Evolutionary conservation across 495 filamentous ascomycete species (phyloP).

Genomic region (Trichoderma gamsii): DNA sequence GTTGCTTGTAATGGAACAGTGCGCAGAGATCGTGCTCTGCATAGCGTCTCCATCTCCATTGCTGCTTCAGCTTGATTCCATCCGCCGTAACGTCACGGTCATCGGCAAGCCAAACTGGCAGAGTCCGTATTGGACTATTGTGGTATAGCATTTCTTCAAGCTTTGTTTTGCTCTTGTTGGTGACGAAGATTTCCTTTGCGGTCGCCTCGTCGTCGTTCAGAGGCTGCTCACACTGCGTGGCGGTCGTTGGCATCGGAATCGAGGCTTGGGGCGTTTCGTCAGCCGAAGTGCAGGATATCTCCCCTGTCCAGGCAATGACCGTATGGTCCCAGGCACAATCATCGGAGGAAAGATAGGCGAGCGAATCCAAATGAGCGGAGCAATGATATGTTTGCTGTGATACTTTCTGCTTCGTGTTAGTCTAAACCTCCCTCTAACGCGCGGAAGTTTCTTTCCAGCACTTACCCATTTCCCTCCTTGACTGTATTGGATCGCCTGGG

Average conservation of each 20-base stretch:
- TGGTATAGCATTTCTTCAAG: conserved; percentile 60
- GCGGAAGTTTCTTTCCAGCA: background rate
- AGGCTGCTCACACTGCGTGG: conserved; percentile 43
- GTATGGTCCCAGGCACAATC: conserved; percentile 76
- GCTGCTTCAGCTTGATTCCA: conserved; percentile 62
- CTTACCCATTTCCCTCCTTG: conserved; percentile 68
- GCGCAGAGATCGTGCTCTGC: conserved; percentile 85
- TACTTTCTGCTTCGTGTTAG: conserved; percentile 47
- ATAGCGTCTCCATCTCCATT: conserved; percentile 76
- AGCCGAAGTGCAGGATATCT: conserved; percentile 51
- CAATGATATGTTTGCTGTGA: conserved; percentile 64
- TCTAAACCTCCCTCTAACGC: background rate
- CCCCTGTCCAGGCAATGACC: conserved; percentile 86
- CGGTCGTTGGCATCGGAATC: conserved; percentile 35
- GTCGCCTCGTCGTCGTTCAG: conserved; percentile 62
- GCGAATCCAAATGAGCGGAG: conserved; percentile 81
- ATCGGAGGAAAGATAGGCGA: conserved; percentile 72
- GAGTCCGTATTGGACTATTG: conserved; percentile 55
- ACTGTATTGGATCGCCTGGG: conserved; percentile 62
- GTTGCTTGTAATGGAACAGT: conserved; percentile 90
- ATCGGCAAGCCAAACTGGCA: conserved; percentile 81
- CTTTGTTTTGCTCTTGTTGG: conserved; percentile 54
- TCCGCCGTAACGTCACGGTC: conserved; percentile 58
- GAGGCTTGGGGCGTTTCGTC: conserved; percentile 37
- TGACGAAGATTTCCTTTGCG: conserved; percentile 58